These are phyloP conservation scores for Spirogloea muscicola DNA, from an alignment of 139 green algal species.

Conservation along the genomic window DNA sequence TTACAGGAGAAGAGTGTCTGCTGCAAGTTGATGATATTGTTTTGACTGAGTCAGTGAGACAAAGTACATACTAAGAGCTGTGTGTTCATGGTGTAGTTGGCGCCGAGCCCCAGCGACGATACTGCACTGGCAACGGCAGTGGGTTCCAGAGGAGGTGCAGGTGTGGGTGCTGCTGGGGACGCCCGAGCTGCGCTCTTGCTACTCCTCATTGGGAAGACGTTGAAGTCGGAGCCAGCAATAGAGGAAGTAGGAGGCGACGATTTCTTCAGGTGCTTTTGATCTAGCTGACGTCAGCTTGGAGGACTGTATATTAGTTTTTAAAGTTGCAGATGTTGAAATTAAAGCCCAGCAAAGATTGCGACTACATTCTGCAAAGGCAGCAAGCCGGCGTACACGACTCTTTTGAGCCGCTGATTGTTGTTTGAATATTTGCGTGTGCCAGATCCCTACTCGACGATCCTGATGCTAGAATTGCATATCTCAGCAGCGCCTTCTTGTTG, in stretches of 20 bases:
- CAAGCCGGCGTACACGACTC: too few relatives aligned
- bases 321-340: too few relatives aligned
- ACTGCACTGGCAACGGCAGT: slow-evolving; percentile 34
- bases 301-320: too few relatives aligned
- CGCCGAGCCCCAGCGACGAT: neutral
- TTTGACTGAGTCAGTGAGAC: too few relatives aligned
- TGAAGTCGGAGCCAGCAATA: slow-evolving; percentile 15
- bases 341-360: too few relatives aligned
- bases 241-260: slow-evolving; percentile 31
- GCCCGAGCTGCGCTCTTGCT: slow-evolving; percentile 37
- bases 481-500: slow-evolving; percentile 32
- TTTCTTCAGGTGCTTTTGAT: slow-evolving; percentile 38
- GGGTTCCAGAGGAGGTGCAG: slow-evolving; percentile 27
- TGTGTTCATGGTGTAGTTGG: too few relatives aligned
- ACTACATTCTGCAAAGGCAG: too few relatives aligned
- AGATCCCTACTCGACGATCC: slow-evolving; percentile 42
- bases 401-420: too few relatives aligned
- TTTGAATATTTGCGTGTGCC: slow-evolving; percentile 7
- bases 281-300: too few relatives aligned
- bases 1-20: too few relatives aligned
- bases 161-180: slow-evolving; percentile 2
- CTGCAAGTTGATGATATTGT: too few relatives aligned
- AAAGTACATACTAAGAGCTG: too few relatives aligned
- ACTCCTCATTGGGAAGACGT: slow-evolving; percentile 43
- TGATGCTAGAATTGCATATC: slow-evolving; percentile 41